Evolutionary conservation across 139 green algal species (phyloP).

Genomic region (Chara braunii): DNA sequence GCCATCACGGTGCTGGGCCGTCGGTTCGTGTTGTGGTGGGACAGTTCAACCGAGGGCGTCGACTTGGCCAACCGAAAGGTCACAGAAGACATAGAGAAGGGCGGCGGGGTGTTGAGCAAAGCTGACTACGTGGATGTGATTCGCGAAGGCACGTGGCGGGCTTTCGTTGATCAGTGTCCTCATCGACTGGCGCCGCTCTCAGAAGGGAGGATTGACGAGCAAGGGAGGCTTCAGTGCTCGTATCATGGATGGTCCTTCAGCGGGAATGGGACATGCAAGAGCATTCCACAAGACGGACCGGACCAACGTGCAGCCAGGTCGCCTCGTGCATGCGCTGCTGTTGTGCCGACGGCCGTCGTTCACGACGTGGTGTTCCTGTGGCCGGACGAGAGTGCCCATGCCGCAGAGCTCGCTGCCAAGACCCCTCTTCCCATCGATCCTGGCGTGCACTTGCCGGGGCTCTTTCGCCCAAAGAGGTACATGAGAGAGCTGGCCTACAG

Average conservation of each 20-base stretch:
- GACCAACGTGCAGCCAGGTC: neutral
- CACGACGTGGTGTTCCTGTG: slow-evolving; percentile 26
- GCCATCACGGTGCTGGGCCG: slow-evolving; percentile 17
- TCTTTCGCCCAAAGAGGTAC: too few species aligned
- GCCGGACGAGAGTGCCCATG: slow-evolving; percentile 26
- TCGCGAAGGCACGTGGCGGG: slow-evolving; percentile 10
- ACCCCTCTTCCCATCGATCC: slow-evolving; percentile 2
- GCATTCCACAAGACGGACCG: slow-evolving; percentile 3
- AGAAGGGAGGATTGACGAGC: slow-evolving; percentile 40
- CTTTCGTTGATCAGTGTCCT: slow-evolving; percentile 40
- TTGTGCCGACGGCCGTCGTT: neutral
- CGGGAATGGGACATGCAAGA: slow-evolving; percentile 18
- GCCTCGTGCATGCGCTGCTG: slow-evolving; percentile 1
- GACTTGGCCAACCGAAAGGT: too few species aligned
- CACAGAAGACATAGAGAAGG: too few species aligned
- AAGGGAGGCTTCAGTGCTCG: slow-evolving; percentile 40
- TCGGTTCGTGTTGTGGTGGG: slow-evolving; percentile 24
- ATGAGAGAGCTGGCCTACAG: slow-evolving; percentile 13
- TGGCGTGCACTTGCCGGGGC: too few species aligned
- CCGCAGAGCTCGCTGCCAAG: neutral
- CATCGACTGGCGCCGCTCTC: slow-evolving; percentile 43
- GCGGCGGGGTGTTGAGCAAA: too few species aligned
- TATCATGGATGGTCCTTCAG: slow-evolving; percentile 47
- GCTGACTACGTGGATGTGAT: too few species aligned
- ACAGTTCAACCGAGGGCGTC: too few species aligned